phyloP scores from a whole-genome alignment of 257 asterid genomes.

The Paraleonurus japonicus region DNA sequence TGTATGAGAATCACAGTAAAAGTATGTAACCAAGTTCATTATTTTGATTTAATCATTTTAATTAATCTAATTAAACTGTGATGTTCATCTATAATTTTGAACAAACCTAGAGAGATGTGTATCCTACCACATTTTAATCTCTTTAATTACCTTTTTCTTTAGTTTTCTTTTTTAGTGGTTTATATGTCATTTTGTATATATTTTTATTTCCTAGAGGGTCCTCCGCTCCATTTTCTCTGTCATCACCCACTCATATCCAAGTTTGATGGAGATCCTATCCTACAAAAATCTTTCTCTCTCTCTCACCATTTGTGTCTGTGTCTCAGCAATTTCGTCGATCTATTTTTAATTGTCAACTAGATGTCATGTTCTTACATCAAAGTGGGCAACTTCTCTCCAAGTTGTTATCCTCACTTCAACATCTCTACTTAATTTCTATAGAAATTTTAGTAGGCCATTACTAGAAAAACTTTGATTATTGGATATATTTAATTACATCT shows the following conservation, averaged over 20 bases:
- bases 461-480: neutral
- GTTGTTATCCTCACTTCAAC: neutral
- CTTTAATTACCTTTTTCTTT: neutral
- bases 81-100: no score
- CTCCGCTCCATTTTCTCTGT: conserved; percentile 25
- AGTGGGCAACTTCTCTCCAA: conserved; percentile 5
- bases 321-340: neutral
- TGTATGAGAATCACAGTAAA: no score
- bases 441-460: neutral
- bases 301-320: neutral
- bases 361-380: conserved; percentile 4
- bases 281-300: conserved; percentile 25
- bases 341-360: neutral
- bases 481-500: neutral
- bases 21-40: no score
- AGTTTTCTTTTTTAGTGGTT: neutral
- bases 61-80: no score
- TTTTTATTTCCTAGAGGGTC: conserved; percentile 35
- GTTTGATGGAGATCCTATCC: conserved; percentile 42
- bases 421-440: neutral
- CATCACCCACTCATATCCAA: conserved; percentile 43
- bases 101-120: no score
- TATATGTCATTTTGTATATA: conserved; percentile 20
- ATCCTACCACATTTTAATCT: neutral
- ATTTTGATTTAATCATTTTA: no score